Evolutionary conservation across 2,329 filamentous ascomycete genomes (phyloP).

Genomic region (Fusarium equiseti): DNA sequence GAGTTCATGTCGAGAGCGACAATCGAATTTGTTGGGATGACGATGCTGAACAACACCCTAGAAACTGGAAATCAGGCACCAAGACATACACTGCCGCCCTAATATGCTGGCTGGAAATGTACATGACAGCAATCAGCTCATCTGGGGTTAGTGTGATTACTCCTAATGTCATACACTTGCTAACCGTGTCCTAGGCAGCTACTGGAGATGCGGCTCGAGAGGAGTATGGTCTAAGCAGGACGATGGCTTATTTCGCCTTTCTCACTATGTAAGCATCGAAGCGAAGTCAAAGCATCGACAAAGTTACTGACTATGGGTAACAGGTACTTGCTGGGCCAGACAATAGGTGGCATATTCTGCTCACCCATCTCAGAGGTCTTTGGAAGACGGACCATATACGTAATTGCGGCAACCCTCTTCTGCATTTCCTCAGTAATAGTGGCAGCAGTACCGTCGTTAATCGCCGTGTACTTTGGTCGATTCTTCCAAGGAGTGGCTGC

Average conservation of each 20-base stretch:
- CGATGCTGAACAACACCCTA: background rate
- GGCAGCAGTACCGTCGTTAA: background rate
- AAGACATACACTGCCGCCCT: background rate
- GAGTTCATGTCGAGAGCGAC: background rate
- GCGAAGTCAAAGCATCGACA: background rate
- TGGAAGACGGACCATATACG: slow-evolving; percentile 5
- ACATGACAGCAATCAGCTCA: slow-evolving; percentile 11
- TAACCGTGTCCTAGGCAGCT: background rate
- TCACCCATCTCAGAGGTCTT: slow-evolving; percentile 11
- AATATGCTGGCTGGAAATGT: slow-evolving; percentile 15
- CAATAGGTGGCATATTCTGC: slow-evolving; percentile 6
- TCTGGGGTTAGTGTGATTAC: background rate
- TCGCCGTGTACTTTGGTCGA: background rate
- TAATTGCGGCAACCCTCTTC: slow-evolving; percentile 2
- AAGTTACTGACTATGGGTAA: background rate
- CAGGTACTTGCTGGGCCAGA: slow-evolving; percentile 6
- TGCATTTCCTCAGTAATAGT: slow-evolving; percentile 1
- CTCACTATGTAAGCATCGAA: slow-evolving; percentile 1
- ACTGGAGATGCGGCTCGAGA: slow-evolving; percentile 2
- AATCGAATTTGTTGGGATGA: slow-evolving; percentile 6
- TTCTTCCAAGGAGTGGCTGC: slow-evolving; percentile 5
- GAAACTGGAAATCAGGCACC: background rate
- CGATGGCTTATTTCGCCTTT: slow-evolving; percentile 6
- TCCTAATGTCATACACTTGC: background rate
- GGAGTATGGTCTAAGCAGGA: slow-evolving; percentile 1